Evolutionary conservation across 441 rosid genomes (phyloP).

Genomic region (Syzygium syzygioides): DNA sequence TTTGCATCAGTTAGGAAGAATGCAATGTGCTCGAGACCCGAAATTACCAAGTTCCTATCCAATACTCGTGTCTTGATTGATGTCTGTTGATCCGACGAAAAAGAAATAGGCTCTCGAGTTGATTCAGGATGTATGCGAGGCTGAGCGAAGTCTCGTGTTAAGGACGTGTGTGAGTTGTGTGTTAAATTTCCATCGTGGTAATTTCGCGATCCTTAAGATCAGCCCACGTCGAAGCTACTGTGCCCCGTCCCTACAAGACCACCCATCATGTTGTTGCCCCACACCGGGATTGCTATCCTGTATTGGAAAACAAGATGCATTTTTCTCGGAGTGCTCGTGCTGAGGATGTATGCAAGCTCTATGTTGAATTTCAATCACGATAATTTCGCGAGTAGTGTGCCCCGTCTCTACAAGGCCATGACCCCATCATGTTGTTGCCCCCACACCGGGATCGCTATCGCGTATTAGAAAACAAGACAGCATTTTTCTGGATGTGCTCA

Average conservation of each 20-base stretch:
- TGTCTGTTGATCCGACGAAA: too few species aligned
- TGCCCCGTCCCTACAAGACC: background rate
- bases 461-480: background rate
- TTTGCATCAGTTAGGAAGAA: background rate
- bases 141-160: background rate
- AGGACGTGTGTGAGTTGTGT: accelerated
- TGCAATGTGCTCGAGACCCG: background rate
- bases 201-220: background rate
- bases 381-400: background rate
- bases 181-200: background rate
- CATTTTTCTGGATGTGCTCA: background rate
- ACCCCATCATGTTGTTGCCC: background rate
- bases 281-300: background rate
- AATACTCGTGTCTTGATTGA: background rate
- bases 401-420: background rate
- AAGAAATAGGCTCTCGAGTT: background rate
- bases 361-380: background rate
- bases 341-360: background rate
- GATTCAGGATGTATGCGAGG: background rate
- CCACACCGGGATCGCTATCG: background rate
- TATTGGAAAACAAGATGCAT: background rate
- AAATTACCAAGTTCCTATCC: background rate
- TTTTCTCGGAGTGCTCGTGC: background rate
- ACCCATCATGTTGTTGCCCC: background rate
- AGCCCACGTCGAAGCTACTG: too few species aligned